Base-by-base conservation (phyloP, 441 rosid species). In the Erysimum pusillum region DNA sequence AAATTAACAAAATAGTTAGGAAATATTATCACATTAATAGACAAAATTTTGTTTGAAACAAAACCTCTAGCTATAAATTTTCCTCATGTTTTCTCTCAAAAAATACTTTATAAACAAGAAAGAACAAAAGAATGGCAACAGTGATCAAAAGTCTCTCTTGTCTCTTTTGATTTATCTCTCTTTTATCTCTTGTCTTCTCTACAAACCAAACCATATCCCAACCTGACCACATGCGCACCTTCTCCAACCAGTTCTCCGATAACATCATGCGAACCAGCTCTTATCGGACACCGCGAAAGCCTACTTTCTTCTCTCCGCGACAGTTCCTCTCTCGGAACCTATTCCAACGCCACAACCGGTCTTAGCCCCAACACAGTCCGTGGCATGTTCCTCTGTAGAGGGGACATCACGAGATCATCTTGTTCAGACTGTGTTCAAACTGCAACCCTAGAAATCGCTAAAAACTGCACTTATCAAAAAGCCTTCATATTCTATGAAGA, bases 301-400 rank as follows among this genome's bases (percentile, higher is more conserved):
- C 14, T 52, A 8, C 34, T 52, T 14, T 52, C 57, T 8, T 20
- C 32, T 22, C 32, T 52, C 32, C 74, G 22, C 14, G 2, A 44
- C 22, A 13, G 45, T 11, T 70, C 74, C 74, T 70, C 74, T 38
- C 36, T 69, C 6, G 65, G 56, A 58, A 44, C n/a, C 34, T 73
- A 73, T 73, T 39, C 44, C 53, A 63, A 63, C 44, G 53, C n/a
- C 69, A 73, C 76, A 20, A 9, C 22, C 7, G 76, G 76, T 62
- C 69, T 42, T 22, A 63, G 12, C 56, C 70, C 77, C n/a, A 53
- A 73, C 54, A 73, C n/a, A 42, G 71, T 63, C 35, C 44, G 36
- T 41, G 64, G 77, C 15, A 73, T 73, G 77, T 73, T 41, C 35
- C 56, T 63, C 0, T 73, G 64, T 12, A 73, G 77, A 73, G 77